phyloP scores from a whole-genome alignment of 352 stramenopile species.

The Aphanomyces stellatus region DNA sequence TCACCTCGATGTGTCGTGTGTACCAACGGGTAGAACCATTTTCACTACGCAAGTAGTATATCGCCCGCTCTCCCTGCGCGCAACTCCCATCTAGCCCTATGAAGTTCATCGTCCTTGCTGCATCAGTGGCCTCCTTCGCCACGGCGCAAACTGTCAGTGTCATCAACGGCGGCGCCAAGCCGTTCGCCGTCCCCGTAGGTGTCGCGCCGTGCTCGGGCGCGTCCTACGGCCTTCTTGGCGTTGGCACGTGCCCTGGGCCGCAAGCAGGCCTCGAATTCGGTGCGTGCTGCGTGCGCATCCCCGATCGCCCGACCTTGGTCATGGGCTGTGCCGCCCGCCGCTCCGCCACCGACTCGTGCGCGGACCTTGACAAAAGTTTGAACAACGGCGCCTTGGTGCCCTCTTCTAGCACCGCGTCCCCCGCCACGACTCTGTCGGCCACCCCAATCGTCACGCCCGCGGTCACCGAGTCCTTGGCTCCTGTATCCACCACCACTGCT shows the following conservation, averaged over 20 bases:
- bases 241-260: neutral
- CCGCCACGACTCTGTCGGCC: neutral
- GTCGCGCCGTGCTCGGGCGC: too few species aligned
- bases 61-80: too few species aligned
- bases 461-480: neutral
- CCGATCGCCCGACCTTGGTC: neutral
- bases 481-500: neutral
- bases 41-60: conserved; percentile 7
- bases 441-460: neutral
- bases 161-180: neutral
- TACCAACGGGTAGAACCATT: neutral
- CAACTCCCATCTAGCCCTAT: neutral
- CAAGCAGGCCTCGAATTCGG: neutral
- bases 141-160: neutral
- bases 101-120: neutral
- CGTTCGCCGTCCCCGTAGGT: too few species aligned
- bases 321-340: conserved; percentile 10
- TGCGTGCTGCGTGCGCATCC: conserved; percentile 18
- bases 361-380: too few species aligned
- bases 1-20: neutral
- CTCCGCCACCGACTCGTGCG: conserved; percentile 7
- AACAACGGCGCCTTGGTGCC: too few species aligned
- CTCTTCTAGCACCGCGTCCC: neutral
- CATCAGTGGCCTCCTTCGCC: neutral
- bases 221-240: too few species aligned